Evolutionary conservation across 1,284 basidiomycete genomes (phyloP), one percentile per base, ranked within the genome.

Genomic region (Ganoderma resinaceum): DNA sequence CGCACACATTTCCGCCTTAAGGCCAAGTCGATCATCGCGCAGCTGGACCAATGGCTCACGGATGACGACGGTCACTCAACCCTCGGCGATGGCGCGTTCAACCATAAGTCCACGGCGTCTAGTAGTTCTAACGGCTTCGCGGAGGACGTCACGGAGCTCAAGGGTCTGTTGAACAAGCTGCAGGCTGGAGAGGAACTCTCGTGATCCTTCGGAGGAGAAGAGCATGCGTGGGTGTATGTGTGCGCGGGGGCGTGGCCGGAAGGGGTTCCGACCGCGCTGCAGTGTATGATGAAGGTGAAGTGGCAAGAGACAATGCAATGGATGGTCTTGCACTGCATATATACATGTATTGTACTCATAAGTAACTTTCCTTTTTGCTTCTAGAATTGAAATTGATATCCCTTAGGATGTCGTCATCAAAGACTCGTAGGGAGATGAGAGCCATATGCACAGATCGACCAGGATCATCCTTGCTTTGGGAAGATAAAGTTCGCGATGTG

Each of bases 1-100:
- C 89, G 87, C 52, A 96, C 95, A 0, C 96, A 97, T 80, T 97
- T 95, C 83, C 86, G 91, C n/a, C 82, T 97, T 63, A 97, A 97
- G 78, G 89, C 93, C 0, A 83, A 83, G 53, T 85, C 86, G 0
- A 88, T 98, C 69, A 80, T 81, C 26, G 78, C 84, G 40, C 95
- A 96, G 78, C 82, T 97, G n/a, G 92, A 95, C 74, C 82, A 87
- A 71, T 97, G 92, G 95, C 80, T 94, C 23, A 77, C 79, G 18
- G 80, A 87, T 68, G 94, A 96, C 74, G 94, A 96, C 73, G 89
- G 91, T 7, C 86, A 82, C 71, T 62, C 79, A 7, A 89, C 86
- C 0, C 74, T 81, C 3, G 76, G 79, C 26, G 92, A 92, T 70
- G 90, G 88, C n/a, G 77, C 62, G 65, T 69, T 63, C 61, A 63